Percentiles rank a stretch among this genome's conserved stretches.
Conservation (phyloP, 78 protist species). For the Guillardia theta region DNA sequence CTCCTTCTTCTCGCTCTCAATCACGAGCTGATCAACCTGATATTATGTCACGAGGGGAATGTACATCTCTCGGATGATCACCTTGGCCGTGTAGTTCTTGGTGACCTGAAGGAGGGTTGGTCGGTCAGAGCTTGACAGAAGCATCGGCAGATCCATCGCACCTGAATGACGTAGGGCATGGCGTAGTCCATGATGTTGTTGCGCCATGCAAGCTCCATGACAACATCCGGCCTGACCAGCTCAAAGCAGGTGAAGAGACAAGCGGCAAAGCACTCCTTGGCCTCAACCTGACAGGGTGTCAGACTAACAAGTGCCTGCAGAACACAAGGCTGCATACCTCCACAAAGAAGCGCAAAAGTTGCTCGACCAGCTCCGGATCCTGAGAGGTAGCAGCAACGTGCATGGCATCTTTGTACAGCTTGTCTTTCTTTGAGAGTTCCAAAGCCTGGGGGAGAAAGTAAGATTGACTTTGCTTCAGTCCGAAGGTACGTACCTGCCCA, state of each 20-base stretch:
- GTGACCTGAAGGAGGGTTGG: neutral
- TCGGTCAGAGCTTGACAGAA: neutral
- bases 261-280: conserved; percentile 90
- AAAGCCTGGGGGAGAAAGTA: too few species aligned
- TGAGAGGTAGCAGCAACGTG: conserved; percentile 70
- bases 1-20: neutral
- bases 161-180: conserved; percentile 98
- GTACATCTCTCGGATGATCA: too few species aligned
- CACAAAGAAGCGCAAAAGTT: conserved; percentile 91
- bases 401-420: conserved; percentile 94
- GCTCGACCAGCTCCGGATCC: conserved; percentile 83
- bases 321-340: conserved; percentile 27
- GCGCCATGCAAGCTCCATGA: conserved; percentile 98
- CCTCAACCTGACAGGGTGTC: conserved; percentile 25
- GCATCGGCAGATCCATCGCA: too few species aligned
- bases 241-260: conserved; percentile 95
- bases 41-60: too few species aligned
- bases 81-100: neutral
- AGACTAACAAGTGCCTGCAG: neutral
- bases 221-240: conserved; percentile 71
- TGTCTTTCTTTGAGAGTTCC: conserved; percentile 93
- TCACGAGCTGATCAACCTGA: conserved; percentile 2
- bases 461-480: too few species aligned
- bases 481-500: too few species aligned
- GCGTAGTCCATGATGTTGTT: conserved; percentile 88